Evolutionary conservation across 176 grass and related monocot genomes (phyloP).

Genomic region (Urochloa ruziziensis): DNA sequence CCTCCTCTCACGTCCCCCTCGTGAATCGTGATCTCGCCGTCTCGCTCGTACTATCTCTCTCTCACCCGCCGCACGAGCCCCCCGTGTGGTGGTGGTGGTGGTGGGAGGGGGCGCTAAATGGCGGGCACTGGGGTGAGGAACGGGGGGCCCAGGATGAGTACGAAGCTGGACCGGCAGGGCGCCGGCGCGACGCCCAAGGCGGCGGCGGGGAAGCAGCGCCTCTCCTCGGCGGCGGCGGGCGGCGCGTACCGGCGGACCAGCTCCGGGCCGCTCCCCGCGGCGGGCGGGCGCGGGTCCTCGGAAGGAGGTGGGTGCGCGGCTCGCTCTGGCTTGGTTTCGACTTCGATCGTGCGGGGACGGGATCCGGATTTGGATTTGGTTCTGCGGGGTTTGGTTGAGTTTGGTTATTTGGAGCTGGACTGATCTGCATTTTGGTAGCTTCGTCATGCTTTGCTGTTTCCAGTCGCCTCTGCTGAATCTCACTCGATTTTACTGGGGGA

Average conservation of each 20-base stretch:
- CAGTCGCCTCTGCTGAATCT: neutral
- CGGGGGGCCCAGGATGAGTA: slow-evolving; percentile 42
- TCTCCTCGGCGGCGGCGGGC: slow-evolving; percentile 38
- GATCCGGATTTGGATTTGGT: slow-evolving; percentile 43
- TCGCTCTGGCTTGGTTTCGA: neutral
- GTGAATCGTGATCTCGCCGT: slow-evolving; percentile 26
- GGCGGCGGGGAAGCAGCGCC: slow-evolving; percentile 58
- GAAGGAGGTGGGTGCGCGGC: slow-evolving; percentile 62
- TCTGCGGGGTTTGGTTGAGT: neutral
- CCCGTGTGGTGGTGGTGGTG: neutral
- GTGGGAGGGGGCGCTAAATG: slow-evolving; percentile 29
- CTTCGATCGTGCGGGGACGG: neutral
- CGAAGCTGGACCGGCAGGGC: slow-evolving; percentile 70
- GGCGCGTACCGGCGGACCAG: slow-evolving; percentile 56
- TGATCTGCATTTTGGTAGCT: slow-evolving; percentile 29
- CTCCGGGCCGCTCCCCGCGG: slow-evolving; percentile 56
- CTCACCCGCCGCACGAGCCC: neutral
- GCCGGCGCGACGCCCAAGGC: slow-evolving; percentile 64
- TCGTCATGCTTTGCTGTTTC: neutral
- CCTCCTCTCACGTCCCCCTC: slow-evolving; percentile 23
- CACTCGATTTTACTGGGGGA: neutral
- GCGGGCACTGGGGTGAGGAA: slow-evolving; percentile 54
- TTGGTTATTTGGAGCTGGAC: slow-evolving; percentile 3
- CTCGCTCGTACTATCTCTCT: neutral
- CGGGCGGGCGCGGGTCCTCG: slow-evolving; percentile 26